Percentiles rank a stretch among this genome's conserved stretches.
Conservation (phyloP, 306 rosid species). For the Lathyrus tuberosus region DNA sequence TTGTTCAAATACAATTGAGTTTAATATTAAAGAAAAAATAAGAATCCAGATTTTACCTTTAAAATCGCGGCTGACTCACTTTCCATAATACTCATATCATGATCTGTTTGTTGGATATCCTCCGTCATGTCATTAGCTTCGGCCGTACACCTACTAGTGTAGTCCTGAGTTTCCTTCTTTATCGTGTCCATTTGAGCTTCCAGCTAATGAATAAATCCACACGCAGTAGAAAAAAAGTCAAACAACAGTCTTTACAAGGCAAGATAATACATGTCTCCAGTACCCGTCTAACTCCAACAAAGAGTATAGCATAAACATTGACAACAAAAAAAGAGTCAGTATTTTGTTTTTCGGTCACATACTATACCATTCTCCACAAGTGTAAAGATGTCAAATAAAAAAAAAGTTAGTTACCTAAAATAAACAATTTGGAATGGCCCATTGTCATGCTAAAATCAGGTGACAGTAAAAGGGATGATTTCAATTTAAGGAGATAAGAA, state of each 20-base stretch:
- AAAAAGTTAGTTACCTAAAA: too few relatives aligned
- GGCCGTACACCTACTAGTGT: conserved; percentile 48
- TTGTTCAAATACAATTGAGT: conserved; percentile 10
- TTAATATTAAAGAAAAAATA: not conserved
- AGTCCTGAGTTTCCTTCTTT: conserved; percentile 65
- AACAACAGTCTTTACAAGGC: conserved; percentile 5
- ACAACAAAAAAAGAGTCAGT: not conserved
- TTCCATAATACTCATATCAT: conserved; percentile 60
- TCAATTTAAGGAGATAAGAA: not conserved
- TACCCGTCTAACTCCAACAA: conserved; percentile 26
- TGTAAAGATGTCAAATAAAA: not conserved
- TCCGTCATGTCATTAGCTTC: conserved; percentile 67
- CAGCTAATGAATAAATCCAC: conserved; percentile 50
- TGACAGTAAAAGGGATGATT: too few relatives aligned
- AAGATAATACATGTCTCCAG: conserved; percentile 20
- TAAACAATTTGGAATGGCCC: too few relatives aligned
- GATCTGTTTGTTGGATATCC: conserved; percentile 57
- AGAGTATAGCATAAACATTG: conserved; percentile 3
- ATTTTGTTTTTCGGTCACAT: not conserved
- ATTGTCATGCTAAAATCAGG: too few relatives aligned
- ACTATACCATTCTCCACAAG: conserved; percentile 8
- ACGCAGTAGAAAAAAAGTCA: conserved; percentile 33
- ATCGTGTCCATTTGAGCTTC: conserved; percentile 58
- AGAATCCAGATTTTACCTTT: conserved; percentile 52
- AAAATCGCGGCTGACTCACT: conserved; percentile 70